These are phyloP conservation scores for Wickerhamiella brachini DNA, from an alignment of 805 yeast genomes.

Conservation along the genomic window DNA sequence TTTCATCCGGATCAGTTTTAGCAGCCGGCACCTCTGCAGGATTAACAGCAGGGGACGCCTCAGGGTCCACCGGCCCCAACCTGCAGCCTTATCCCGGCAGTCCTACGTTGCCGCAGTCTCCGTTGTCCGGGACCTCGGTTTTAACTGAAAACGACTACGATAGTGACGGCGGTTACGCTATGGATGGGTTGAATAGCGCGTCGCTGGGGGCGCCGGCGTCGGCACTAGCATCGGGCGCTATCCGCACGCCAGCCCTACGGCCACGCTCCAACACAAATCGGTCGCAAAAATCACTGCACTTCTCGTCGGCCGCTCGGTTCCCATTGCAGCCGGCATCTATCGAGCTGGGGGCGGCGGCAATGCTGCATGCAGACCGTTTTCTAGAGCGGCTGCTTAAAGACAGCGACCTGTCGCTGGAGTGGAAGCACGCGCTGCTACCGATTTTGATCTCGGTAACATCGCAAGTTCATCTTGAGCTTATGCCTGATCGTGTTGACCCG, in stretches of 20 bases:
- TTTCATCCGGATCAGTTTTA: too few relatives aligned
- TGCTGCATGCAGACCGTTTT: conserved; percentile 20
- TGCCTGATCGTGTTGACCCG: conserved; percentile 62
- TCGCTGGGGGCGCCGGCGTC: background rate
- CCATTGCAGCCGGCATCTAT: conserved; percentile 8
- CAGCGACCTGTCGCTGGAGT: conserved; percentile 30
- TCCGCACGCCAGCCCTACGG: background rate
- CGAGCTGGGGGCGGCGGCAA: conserved; percentile 23
- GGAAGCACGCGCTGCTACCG: conserved; percentile 43
- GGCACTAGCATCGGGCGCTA: background rate
- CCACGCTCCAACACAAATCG: background rate
- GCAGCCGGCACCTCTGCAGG: too few relatives aligned
- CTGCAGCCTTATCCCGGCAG: background rate
- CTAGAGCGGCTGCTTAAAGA: conserved; percentile 22
- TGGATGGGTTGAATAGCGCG: background rate
- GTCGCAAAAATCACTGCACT: background rate
- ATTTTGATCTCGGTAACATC: conserved; percentile 44
- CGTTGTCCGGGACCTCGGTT: background rate
- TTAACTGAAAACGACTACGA: background rate
- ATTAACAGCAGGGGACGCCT: too few relatives aligned
- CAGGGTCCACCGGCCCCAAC: too few relatives aligned
- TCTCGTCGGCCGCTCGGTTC: background rate
- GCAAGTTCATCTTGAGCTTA: conserved; percentile 42
- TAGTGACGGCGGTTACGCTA: background rate
- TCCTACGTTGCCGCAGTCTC: background rate